These are phyloP conservation scores for Fusarium albosuccineum DNA, from an alignment of 2,329 filamentous ascomycete species.

Conservation along the genomic window DNA sequence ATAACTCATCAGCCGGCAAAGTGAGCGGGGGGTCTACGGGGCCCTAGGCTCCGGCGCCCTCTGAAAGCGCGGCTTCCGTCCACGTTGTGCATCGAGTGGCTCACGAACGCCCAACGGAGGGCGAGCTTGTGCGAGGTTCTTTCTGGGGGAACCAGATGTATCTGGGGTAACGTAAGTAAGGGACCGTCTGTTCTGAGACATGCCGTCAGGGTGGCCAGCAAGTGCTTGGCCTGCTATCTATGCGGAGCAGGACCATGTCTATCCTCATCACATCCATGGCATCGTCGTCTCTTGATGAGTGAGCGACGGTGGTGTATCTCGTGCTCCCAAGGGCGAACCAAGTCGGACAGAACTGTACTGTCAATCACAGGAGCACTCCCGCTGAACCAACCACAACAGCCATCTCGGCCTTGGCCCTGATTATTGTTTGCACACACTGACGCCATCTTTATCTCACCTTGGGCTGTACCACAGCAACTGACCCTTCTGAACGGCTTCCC, in stretches of 20 bases:
- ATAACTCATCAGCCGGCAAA: constrained; percentile 26
- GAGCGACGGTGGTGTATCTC: not conserved
- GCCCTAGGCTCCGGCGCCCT: constrained; percentile 17
- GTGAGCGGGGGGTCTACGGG: constrained; percentile 12
- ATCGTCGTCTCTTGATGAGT: constrained; percentile 10
- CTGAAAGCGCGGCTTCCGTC: constrained; percentile 30
- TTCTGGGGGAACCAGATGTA: constrained; percentile 31
- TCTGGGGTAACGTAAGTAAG: constrained; percentile 43
- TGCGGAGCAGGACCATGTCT: not conserved
- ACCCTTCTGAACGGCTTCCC: constrained; percentile 7
- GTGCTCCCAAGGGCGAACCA: not conserved
- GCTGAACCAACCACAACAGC: not conserved
- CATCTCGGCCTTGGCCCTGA: constrained; percentile 9
- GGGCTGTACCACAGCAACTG: constrained; percentile 6
- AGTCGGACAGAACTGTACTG: constrained; percentile 2
- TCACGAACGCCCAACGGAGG: constrained; percentile 25
- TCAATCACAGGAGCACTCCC: constrained; percentile 11
- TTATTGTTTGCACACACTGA: constrained; percentile 22
- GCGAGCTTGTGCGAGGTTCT: constrained; percentile 28
- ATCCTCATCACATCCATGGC: not conserved
- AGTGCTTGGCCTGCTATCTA: constrained; percentile 12
- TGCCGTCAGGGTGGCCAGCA: not conserved
- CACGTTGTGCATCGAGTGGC: constrained; percentile 47
- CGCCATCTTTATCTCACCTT: constrained; percentile 32
- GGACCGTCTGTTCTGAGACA: constrained; percentile 15